A percentile compares a stretch with the other conserved stretches of the same genome.
Conservation (phyloP, 805 yeast species). For the Limtongozyma cylindracea region DNA sequence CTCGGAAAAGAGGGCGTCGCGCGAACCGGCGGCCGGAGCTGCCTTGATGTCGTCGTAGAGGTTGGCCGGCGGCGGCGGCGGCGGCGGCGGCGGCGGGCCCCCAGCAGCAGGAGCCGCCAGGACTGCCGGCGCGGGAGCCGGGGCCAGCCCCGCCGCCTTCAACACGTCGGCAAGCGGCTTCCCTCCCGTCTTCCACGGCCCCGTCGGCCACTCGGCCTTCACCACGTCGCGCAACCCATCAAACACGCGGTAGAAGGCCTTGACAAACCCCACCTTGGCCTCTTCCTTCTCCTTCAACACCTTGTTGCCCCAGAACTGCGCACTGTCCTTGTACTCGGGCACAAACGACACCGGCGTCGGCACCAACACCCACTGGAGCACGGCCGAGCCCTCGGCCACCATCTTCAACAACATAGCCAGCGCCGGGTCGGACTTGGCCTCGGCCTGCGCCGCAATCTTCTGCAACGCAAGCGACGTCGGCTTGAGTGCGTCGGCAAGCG, state of each 20-base stretch:
- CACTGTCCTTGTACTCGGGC: constrained; percentile 70
- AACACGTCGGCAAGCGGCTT: constrained; percentile 25
- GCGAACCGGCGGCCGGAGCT: constrained; percentile 2
- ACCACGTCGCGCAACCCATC: constrained; percentile 50
- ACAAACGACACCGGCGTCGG: constrained; percentile 53
- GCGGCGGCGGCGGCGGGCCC: constrained; percentile 76
- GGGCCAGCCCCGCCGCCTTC: constrained; percentile 2
- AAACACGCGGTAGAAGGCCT: constrained; percentile 30
- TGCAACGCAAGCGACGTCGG: constrained; percentile 45
- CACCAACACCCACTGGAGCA: constrained; percentile 73
- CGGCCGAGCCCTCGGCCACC: constrained; percentile 73
- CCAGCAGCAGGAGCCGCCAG: constrained; percentile 11
- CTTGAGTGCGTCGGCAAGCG: constrained; percentile 24
- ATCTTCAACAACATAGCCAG: constrained; percentile 53
- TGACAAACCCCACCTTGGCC: constrained; percentile 65
- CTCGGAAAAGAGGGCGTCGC: constrained; percentile 70
- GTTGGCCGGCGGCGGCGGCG: constrained; percentile 66
- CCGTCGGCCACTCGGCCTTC: constrained; percentile 58
- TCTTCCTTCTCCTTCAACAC: constrained; percentile 70
- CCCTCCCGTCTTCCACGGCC: constrained; percentile 60
- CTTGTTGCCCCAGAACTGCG: constrained; percentile 87
- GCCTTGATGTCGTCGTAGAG: constrained; percentile 24
- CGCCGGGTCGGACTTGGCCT: constrained; percentile 43
- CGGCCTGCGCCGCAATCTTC: constrained; percentile 39
- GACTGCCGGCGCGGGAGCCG: constrained; percentile 6